A percentile compares a stretch with the other conserved stretches of the same genome.
These are phyloP conservation scores for Boechera divaricarpa DNA, from an alignment of 345 rosid species.

Conservation along the genomic window DNA sequence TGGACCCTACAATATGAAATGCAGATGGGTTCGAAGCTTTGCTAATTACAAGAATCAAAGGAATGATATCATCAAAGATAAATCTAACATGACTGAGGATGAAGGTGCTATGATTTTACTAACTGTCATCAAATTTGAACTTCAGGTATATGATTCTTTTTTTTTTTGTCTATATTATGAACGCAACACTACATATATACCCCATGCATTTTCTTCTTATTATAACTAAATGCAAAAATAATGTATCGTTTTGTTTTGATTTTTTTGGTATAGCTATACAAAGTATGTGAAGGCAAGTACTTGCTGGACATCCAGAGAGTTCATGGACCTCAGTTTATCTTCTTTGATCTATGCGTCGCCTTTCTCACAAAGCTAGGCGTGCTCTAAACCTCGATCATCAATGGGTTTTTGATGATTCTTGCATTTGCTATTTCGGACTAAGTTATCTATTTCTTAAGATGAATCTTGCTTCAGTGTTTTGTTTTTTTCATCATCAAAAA, in stretches of 20 bases:
- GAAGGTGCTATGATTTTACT: slow-evolving; percentile 43
- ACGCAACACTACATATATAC: too few relatives aligned
- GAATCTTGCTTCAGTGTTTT: too few relatives aligned
- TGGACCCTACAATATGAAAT: slow-evolving; percentile 84
- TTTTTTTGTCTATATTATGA: too few relatives aligned
- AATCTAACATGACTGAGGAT: slow-evolving; percentile 55
- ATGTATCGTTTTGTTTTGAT: too few relatives aligned
- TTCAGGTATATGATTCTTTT: slow-evolving; percentile 81
- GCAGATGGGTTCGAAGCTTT: slow-evolving; percentile 40
- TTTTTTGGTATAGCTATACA: slow-evolving; percentile 65
- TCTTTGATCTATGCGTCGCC: slow-evolving; percentile 69
- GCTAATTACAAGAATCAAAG: too few relatives aligned
- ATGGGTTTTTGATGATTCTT: too few relatives aligned
- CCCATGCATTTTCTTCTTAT: too few relatives aligned
- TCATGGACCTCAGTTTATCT: slow-evolving; percentile 76
- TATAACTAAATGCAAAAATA: too few relatives aligned
- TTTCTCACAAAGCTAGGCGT: slow-evolving; percentile 66
- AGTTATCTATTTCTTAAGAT: background rate
- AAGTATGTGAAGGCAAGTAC: slow-evolving; percentile 65
- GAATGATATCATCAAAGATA: slow-evolving; percentile 48
- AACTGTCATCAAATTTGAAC: slow-evolving; percentile 75
- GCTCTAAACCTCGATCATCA: slow-evolving; percentile 37
- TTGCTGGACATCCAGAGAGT: slow-evolving; percentile 75
- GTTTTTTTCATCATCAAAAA: background rate
- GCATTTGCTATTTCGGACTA: background rate